Evolutionary conservation across 331 rosid species (phyloP).

Genomic region (Malus hybrid): DNA sequence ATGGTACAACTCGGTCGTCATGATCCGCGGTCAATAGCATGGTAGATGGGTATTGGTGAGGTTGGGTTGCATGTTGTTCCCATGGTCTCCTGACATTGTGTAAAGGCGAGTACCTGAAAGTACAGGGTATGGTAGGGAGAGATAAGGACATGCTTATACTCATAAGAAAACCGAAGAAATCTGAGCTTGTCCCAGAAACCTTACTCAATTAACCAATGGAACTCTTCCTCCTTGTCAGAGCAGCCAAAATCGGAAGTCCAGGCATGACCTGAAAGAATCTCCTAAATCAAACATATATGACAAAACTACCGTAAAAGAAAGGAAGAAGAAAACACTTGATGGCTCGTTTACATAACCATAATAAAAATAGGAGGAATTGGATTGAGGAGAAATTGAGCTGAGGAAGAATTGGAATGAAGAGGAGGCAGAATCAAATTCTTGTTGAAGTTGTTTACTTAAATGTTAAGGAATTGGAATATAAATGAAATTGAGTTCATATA

Average conservation of each 20-base stretch:
- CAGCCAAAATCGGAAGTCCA: conserved; percentile 96
- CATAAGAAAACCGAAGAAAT: neutral
- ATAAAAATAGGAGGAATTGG: too few species aligned
- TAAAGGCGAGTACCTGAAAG: conserved; percentile 86
- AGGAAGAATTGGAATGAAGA: too few species aligned
- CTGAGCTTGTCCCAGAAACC: neutral
- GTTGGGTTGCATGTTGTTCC: conserved; percentile 48
- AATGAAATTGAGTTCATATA: too few species aligned
- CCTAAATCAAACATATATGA: conserved; percentile 13
- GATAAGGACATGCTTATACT: neutral
- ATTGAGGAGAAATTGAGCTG: too few species aligned
- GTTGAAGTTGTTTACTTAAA: too few species aligned
- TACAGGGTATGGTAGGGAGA: neutral
- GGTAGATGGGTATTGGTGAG: conserved; percentile 78
- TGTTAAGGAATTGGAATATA: fast-evolving
- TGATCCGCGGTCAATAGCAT: conserved; percentile 97
- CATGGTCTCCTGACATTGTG: conserved; percentile 93
- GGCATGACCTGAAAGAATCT: conserved; percentile 60
- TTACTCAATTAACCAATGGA: conserved; percentile 81
- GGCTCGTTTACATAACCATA: too few species aligned
- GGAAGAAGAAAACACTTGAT: neutral
- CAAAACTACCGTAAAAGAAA: neutral
- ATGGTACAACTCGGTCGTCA: conserved; percentile 93
- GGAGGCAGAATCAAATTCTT: too few species aligned
- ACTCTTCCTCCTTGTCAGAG: conserved; percentile 83